Evolutionary conservation across 2,329 filamentous ascomycete genomes (phyloP).

Genomic region (Bretziella fagacearum): DNA sequence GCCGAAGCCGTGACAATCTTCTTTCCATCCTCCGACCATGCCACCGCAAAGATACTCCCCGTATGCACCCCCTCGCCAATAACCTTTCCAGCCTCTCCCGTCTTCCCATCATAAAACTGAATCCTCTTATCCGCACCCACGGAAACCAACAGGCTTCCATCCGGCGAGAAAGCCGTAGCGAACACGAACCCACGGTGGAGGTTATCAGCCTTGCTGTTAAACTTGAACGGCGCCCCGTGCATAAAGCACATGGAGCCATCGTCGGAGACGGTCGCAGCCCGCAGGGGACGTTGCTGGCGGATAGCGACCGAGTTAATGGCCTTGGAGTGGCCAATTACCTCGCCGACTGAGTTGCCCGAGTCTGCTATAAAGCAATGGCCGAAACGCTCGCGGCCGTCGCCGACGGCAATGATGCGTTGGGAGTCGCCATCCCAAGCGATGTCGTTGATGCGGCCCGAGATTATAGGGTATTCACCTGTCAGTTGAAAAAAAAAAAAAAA

Average conservation of each 20-base stretch:
- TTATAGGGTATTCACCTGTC: constrained; percentile 85
- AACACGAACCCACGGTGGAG: constrained; percentile 82
- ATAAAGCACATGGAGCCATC: constrained; percentile 83
- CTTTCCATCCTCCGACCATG: constrained; percentile 76
- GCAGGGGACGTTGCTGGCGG: constrained; percentile 73
- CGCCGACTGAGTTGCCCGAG: constrained; percentile 88
- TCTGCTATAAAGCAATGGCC: constrained; percentile 90
- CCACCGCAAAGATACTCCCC: constrained; percentile 82
- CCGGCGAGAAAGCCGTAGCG: constrained; percentile 75
- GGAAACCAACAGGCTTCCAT: constrained; percentile 65
- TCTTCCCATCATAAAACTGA: constrained; percentile 92
- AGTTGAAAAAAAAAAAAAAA: background rate
- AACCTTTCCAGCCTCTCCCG: constrained; percentile 60
- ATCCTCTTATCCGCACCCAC: constrained; percentile 88
- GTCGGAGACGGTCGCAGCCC: constrained; percentile 80
- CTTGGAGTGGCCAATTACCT: constrained; percentile 81
- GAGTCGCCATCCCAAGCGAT: constrained; percentile 96
- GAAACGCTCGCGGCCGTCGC: constrained; percentile 83
- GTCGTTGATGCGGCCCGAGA: constrained; percentile 88
- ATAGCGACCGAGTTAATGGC: constrained; percentile 84
- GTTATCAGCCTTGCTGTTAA: constrained; percentile 62
- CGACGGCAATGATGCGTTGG: constrained; percentile 89
- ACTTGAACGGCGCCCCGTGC: constrained; percentile 90
- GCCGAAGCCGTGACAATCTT: constrained; percentile 81
- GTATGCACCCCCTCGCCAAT: constrained; percentile 72